Evolutionary conservation across 2,329 filamentous ascomycete species (phyloP), one percentile per base, ranked within the genome.

Genomic region (Alternaria sp.): DNA sequence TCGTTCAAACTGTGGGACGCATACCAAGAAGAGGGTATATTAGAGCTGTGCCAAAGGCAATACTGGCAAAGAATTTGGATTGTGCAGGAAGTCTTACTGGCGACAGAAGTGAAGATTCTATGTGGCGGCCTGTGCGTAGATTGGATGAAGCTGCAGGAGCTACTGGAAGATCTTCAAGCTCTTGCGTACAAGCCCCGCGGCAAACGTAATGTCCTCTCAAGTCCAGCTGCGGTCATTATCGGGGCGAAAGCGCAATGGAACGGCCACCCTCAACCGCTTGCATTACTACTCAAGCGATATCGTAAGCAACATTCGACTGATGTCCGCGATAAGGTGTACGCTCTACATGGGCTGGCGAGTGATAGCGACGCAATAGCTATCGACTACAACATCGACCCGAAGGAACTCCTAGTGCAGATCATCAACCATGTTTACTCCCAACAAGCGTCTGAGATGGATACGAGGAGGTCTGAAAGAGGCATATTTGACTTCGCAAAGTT

Each of bases 61-160:
- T 40, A 40, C 1, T 40, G 36, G 36, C 17, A 1, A 17, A 40
- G 36, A 0, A 40, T 40, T 9, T 40, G 36, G 36, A 40, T 40
- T 1, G 36, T 40, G 36, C 36, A 40, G 0, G 36, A 40, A 40
- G 36, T 40, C 2, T 17, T 40, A 1, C 36, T 40, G 36, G 36
- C 36, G n/a, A 40, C 1, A 3, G 0, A 40, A 0, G 0, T 2
- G 11, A 0, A 40, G 2, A 2, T 40, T 0, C 0, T 40, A 3
- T 40, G 5, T 1, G 36, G 36, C 15, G 9, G n/a, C 36, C 0
- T 3, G 3, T 17, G 36, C 36, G 15, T 40, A 1, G 0, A 17
- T 0, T 40, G 36, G 36, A 1, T 0, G n/a, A 40, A 40, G 3
- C 1, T 40, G 1, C 36, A 40, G 36, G 4, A 17, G 0, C n/a